A percentile compares a stretch with the other conserved stretches of the same genome.
These are phyloP conservation scores for Ceratocystis variospora DNA, from an alignment of 2,329 filamentous ascomycete genomes.

Conservation along the genomic window DNA sequence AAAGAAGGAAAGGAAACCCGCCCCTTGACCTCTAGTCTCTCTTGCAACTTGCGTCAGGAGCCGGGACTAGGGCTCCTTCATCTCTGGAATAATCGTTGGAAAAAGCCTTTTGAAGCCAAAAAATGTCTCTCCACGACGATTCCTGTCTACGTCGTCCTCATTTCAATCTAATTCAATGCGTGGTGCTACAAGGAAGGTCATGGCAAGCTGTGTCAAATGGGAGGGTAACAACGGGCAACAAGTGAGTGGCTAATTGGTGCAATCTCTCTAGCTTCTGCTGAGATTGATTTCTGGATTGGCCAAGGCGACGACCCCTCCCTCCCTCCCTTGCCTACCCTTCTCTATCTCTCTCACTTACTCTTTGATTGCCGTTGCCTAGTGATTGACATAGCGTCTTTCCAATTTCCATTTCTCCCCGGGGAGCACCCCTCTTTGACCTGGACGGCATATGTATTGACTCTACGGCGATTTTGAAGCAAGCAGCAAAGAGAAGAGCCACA, in stretches of 20 bases:
- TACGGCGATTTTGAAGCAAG: background rate
- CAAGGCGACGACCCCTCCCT: background rate
- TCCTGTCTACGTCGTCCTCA: too few relatives aligned
- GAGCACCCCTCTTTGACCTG: background rate
- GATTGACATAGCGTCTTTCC: background rate
- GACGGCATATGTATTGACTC: background rate
- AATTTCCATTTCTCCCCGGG: background rate
- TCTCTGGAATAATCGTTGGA: too few relatives aligned
- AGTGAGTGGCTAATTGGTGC: background rate
- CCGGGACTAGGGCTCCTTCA: background rate
- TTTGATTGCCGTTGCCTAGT: background rate
- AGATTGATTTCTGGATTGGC: background rate
- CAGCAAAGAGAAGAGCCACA: background rate
- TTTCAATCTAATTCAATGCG: too few relatives aligned
- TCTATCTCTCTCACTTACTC: background rate
- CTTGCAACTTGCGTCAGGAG: slow-evolving; percentile 8
- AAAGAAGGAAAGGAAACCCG: background rate
- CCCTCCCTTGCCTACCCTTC: background rate
- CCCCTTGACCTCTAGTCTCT: background rate
- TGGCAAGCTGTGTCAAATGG: background rate
- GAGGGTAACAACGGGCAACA: background rate
- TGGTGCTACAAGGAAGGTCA: too few relatives aligned
- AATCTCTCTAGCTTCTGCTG: background rate
- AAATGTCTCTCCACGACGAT: too few relatives aligned
- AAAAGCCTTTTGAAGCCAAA: too few relatives aligned